Percentiles rank a stretch among this genome's conserved stretches.
Conservation (phyloP, 768 basidiomycete genomes). For the Collybiopsis confluens region DNA sequence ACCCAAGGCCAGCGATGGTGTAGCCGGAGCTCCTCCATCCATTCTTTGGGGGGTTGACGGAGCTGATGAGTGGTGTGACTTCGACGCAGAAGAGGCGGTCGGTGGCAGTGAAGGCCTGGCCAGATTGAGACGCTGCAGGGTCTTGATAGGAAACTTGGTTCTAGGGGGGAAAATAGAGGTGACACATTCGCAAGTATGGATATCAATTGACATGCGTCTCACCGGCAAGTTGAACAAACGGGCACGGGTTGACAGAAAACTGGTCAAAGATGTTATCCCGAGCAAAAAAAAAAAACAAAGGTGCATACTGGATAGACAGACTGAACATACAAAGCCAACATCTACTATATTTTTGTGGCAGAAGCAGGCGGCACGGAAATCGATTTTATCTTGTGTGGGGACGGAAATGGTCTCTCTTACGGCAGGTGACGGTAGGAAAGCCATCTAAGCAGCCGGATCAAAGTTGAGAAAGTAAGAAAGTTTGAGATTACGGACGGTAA, state of each 20-base stretch:
- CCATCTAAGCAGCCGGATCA: constrained; percentile 59
- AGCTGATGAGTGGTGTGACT: constrained; percentile 12
- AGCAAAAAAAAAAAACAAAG: constrained; percentile 8
- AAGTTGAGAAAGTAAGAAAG: constrained; percentile 4
- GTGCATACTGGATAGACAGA: constrained; percentile 88
- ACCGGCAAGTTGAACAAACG: constrained; percentile 93
- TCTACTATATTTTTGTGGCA: constrained; percentile 98
- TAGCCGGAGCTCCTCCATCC: neutral
- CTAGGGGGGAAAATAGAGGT: constrained; percentile 34
- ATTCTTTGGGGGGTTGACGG: constrained; percentile 4
- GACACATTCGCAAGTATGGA: too few relatives aligned
- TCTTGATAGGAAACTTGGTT: constrained; percentile 94
- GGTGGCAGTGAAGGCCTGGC: constrained; percentile 37
- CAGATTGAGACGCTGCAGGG: constrained; percentile 76
- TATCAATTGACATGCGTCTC: too few relatives aligned
- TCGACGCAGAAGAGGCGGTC: neutral
- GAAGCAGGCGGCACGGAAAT: constrained; percentile 97
- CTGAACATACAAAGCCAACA: constrained; percentile 97
- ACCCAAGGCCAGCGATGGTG: neutral
- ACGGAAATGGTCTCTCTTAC: constrained; percentile 76
- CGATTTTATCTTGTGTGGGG: constrained; percentile 92
- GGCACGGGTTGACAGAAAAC: constrained; percentile 94
- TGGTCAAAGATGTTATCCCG: constrained; percentile 23
- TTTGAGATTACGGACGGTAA: constrained; percentile 50
- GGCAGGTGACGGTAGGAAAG: constrained; percentile 65